Conservation (phyloP, 2,329 filamentous ascomycete genomes). For the Xylaria sp. region DNA sequence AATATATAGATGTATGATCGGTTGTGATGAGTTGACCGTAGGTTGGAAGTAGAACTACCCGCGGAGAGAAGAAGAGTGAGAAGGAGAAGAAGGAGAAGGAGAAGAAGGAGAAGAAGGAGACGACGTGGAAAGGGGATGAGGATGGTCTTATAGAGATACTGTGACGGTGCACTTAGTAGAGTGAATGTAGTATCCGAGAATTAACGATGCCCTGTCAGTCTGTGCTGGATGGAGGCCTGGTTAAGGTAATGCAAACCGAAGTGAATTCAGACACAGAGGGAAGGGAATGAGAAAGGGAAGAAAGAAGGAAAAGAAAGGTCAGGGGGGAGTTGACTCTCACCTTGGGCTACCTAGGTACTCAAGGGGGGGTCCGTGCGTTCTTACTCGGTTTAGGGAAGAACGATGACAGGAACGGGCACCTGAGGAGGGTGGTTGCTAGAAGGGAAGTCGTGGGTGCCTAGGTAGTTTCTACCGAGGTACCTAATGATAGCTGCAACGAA, state of each 20-base stretch:
- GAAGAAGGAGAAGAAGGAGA: not conserved
- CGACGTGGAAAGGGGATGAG: not conserved
- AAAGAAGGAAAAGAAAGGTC: not conserved
- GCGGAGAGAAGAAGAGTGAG: not conserved
- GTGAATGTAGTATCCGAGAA: not conserved
- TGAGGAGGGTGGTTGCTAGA: not conserved
- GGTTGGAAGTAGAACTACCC: not conserved
- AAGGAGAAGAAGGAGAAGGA: not conserved
- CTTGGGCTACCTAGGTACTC: not conserved
- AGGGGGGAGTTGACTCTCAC: not conserved
- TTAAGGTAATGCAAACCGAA: not conserved
- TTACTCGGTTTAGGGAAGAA: not conserved
- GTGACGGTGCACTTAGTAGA: not conserved
- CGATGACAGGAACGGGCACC: not conserved
- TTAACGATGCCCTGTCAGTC: not conserved
- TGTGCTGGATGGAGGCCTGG: not conserved
- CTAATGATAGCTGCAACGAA: not conserved
- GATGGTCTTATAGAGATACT: not conserved
- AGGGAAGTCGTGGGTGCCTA: not conserved
- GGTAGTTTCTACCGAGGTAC: too few relatives aligned
- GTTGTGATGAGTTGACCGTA: not conserved
- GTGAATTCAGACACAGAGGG: not conserved
- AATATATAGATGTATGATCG: not conserved
- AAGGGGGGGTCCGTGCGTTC: not conserved
- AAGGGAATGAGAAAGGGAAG: not conserved